Conservation (phyloP, 306 rosid species). For the Acacia melanoxylon region DNA sequence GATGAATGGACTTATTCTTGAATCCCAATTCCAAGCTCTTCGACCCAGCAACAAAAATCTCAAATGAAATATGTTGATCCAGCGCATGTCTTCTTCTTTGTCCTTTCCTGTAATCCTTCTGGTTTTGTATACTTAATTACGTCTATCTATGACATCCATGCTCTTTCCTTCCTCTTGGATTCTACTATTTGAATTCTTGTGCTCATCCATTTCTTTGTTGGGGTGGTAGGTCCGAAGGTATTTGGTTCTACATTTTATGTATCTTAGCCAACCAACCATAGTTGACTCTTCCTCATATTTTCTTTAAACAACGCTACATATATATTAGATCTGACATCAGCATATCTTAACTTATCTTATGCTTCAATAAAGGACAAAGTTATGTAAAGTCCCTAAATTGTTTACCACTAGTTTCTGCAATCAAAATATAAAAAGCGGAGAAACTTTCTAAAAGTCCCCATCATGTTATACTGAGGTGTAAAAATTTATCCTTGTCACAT, state of each 20-base stretch:
- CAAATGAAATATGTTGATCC: constrained; percentile 9
- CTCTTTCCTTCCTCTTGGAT: constrained; percentile 1
- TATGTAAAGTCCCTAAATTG: not conserved
- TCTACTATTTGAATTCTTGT: constrained; percentile 5
- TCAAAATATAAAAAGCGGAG: not conserved
- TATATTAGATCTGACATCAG: not conserved
- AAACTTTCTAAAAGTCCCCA: not conserved
- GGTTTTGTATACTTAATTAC: not conserved
- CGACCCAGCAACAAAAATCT: not conserved
- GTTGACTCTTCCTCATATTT: constrained; percentile 8
- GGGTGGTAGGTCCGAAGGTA: not conserved
- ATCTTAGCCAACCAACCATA: not conserved
- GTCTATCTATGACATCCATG: not conserved
- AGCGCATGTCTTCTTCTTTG: not conserved
- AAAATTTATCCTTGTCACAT: not conserved
- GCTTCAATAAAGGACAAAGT: not conserved
- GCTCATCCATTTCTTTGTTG: constrained; percentile 16
- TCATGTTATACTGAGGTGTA: not conserved
- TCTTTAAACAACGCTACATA: not conserved
- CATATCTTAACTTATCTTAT: not conserved
- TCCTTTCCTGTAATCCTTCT: constrained; percentile 10
- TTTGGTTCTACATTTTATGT: constrained; percentile 12
- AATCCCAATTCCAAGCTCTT: not conserved
- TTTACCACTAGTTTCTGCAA: not conserved
- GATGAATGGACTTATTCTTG: not conserved